Evolutionary conservation across 2,329 filamentous ascomycete species (phyloP).

Genomic region (Cytospora mali): DNA sequence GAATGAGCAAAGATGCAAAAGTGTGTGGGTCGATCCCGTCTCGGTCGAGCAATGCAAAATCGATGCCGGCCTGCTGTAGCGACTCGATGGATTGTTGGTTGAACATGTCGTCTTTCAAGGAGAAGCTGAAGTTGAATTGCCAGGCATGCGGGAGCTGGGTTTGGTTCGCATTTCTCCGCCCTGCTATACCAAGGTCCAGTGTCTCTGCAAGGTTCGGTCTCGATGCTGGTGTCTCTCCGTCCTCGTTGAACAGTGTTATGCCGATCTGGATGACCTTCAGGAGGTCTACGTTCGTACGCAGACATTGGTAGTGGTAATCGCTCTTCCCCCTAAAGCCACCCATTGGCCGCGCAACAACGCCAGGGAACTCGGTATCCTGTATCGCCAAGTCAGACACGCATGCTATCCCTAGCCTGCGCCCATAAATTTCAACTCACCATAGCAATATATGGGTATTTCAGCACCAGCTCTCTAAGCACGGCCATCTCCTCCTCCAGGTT

Average conservation of each 20-base stretch:
- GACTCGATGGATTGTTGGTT: constrained; percentile 93
- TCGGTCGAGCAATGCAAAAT: constrained; percentile 80
- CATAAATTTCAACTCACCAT: constrained; percentile 72
- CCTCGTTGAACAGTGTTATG: constrained; percentile 87
- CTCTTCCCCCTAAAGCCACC: constrained; percentile 92
- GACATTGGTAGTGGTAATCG: constrained; percentile 97
- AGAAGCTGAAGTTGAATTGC: constrained; percentile 99
- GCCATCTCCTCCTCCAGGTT: constrained; percentile 93
- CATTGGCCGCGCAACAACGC: constrained; percentile 93
- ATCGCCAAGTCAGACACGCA: constrained; percentile 23
- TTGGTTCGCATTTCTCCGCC: constrained; percentile 45
- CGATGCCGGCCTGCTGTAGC: constrained; percentile 86
- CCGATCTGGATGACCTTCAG: constrained; percentile 97
- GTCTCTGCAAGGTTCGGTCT: constrained; percentile 56
- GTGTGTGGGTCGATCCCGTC: constrained; percentile 89
- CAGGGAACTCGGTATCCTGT: constrained; percentile 98
- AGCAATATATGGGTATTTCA: constrained; percentile 92
- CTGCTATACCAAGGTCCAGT: constrained; percentile 42
- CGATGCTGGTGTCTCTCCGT: constrained; percentile 82
- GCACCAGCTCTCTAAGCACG: constrained; percentile 76
- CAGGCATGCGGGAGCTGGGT: constrained; percentile 80
- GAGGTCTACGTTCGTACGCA: constrained; percentile 95
- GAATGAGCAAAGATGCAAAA: constrained; percentile 88
- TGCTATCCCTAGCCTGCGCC: neutral
- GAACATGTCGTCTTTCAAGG: constrained; percentile 94